Conservation (phyloP, 2,329 filamentous ascomycete genomes). For the Arachnomyces sp. region DNA sequence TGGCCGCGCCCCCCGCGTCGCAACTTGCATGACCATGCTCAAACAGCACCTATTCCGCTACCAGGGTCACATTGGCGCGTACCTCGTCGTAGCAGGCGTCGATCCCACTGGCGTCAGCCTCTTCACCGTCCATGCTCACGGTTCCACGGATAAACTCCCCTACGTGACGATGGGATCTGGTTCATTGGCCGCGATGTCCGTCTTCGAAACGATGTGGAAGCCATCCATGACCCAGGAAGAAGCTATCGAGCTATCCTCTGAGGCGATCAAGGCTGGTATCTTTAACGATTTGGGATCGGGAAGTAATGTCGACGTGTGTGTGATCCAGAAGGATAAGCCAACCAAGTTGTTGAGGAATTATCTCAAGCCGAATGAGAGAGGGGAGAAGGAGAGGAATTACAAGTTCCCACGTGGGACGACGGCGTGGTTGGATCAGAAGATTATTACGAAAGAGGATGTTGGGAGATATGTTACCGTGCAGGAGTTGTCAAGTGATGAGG, state of each 20-base stretch:
- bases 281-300: constrained; percentile 97
- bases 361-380: constrained; percentile 85
- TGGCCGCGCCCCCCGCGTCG: constrained; percentile 90
- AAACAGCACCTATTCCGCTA: constrained; percentile 99
- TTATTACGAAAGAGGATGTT: constrained; percentile 89
- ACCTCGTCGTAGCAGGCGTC: constrained; percentile 92
- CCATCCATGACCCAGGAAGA: constrained; percentile 64
- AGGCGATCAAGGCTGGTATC: constrained; percentile 92
- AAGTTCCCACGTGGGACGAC: constrained; percentile 87
- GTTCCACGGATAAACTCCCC: constrained; percentile 94
- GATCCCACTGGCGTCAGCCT: constrained; percentile 92
- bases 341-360: constrained; percentile 79
- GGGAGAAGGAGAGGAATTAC: constrained; percentile 88
- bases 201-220: constrained; percentile 97
- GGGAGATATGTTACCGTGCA: constrained; percentile 89
- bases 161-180: constrained; percentile 99
- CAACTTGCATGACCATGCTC: constrained; percentile 98
- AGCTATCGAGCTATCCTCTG: constrained; percentile 70
- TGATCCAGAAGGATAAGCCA: constrained; percentile 94
- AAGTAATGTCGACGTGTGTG: constrained; percentile 92
- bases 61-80: constrained; percentile 95
- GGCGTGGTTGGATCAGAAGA: constrained; percentile 88
- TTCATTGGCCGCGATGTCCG: constrained; percentile 91
- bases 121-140: constrained; percentile 97
- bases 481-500: constrained; percentile 64